A percentile compares a stretch with the other conserved stretches of the same genome.
These are phyloP conservation scores for Plasmodium ovale DNA, from an alignment of 169 alveolate species.

Conservation along the genomic window DNA sequence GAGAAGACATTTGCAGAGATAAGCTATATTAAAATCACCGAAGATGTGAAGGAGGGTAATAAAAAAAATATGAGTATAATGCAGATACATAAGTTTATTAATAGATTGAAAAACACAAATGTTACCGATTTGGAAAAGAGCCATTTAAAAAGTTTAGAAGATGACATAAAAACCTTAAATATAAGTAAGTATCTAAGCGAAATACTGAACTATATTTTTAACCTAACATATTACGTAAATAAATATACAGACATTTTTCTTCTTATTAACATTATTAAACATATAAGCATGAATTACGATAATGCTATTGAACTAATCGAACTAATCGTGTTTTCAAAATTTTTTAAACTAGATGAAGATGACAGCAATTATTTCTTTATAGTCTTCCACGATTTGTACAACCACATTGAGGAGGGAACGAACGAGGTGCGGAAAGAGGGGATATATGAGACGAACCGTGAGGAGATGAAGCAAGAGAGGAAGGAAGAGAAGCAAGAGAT, in stretches of 20 bases:
- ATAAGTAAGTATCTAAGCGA: conserved; percentile 59
- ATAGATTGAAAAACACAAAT: conserved; percentile 50
- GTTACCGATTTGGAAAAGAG: conserved; percentile 27
- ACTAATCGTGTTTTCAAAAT: conserved; percentile 16
- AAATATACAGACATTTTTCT: conserved; percentile 53
- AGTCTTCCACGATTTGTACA: conserved; percentile 47
- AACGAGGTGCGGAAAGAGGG: not conserved
- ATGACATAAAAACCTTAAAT: conserved; percentile 53
- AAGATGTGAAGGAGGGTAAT: not conserved
- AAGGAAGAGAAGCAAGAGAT: too few species aligned
- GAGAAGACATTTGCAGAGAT: not conserved
- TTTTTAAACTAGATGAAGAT: conserved; percentile 50
- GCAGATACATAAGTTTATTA: conserved; percentile 67
- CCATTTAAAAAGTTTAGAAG: conserved; percentile 13
- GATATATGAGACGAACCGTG: not conserved
- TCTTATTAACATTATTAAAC: conserved; percentile 23
- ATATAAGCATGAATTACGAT: conserved; percentile 11
- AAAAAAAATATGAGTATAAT: conserved; percentile 52
- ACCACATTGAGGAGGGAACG: conserved; percentile 10
- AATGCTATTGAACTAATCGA: conserved; percentile 46
- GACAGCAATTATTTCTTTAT: conserved; percentile 54
- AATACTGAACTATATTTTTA: conserved; percentile 28
- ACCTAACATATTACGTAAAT: conserved; percentile 25
- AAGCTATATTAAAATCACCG: not conserved
- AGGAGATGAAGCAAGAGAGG: not conserved